phyloP scores from a whole-genome alignment of 192 early-diverging fungal species.

The Mortierella claussenii region DNA sequence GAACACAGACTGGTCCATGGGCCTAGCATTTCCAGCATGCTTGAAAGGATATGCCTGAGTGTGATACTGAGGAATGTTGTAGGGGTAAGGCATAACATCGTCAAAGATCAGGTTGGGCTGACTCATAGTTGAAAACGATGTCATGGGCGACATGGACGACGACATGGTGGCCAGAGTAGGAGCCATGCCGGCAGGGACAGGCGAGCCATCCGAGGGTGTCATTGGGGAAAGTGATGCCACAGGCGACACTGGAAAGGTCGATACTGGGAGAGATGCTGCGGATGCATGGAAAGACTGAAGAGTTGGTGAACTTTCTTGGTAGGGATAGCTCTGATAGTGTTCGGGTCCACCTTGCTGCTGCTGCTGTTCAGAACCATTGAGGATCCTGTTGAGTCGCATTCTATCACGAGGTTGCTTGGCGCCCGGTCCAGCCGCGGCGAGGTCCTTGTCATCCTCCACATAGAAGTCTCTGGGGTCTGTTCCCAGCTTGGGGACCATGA shows the following conservation, averaged over 20 bases:
- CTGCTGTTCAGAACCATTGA: conserved; percentile 34
- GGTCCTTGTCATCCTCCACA: conserved; percentile 35
- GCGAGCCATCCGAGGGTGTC: conserved; percentile 25
- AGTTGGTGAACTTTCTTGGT: conserved; percentile 28
- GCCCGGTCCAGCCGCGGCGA: conserved; percentile 33
- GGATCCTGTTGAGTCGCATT: conserved; percentile 49
- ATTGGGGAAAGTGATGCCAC: conserved; percentile 30
- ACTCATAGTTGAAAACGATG: conserved; percentile 49
- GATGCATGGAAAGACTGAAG: conserved; percentile 40
- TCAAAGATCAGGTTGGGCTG: conserved; percentile 47
- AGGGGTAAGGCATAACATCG: conserved; percentile 43
- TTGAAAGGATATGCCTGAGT: conserved; percentile 46
- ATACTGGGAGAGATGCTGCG: conserved; percentile 28
- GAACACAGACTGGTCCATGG: conserved; percentile 44
- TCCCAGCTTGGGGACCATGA: conserved; percentile 39
- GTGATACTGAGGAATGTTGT: conserved; percentile 28
- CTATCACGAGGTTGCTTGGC: conserved; percentile 51
- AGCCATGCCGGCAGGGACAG: conserved; percentile 38
- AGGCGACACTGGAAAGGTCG: conserved; percentile 37
- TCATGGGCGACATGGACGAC: conserved; percentile 40
- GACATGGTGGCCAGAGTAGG: conserved; percentile 48
- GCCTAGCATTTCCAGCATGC: conserved; percentile 53
- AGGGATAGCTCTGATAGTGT: conserved; percentile 23
- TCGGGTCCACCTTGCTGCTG: conserved; percentile 2
- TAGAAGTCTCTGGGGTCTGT: conserved; percentile 47